A percentile compares a stretch with the other conserved stretches of the same genome.
phyloP scores from a whole-genome alignment of 352 stramenopile species.

The Phytophthora pinifolia region DNA sequence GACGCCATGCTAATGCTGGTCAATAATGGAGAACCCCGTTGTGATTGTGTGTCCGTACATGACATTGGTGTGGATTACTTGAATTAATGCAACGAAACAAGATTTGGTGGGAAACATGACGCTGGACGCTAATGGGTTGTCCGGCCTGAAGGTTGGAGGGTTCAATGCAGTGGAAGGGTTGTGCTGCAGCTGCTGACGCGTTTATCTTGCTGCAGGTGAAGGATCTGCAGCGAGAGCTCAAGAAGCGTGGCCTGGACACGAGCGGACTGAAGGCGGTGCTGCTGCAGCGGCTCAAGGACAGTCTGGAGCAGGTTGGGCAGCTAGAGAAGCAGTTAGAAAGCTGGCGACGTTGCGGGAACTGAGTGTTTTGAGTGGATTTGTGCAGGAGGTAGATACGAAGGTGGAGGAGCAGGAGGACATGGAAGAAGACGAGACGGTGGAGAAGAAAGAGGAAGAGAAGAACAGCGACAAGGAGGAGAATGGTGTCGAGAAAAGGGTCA shows the following conservation, averaged over 20 bases:
- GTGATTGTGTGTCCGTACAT: neutral
- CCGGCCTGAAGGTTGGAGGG: conserved; percentile 25
- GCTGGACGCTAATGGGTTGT: conserved; percentile 17
- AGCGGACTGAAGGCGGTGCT: conserved; percentile 46
- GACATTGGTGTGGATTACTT: too few species aligned
- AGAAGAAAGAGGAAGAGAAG: neutral
- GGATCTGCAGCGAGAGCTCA: conserved; percentile 48
- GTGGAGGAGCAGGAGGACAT: neutral
- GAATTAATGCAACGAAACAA: neutral
- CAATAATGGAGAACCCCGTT: neutral
- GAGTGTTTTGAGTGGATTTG: neutral
- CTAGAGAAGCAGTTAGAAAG: neutral
- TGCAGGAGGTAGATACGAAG: conserved; percentile 1
- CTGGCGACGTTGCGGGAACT: neutral
- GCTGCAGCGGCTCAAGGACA: conserved; percentile 34
- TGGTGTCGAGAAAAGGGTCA: neutral
- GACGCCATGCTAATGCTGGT: neutral
- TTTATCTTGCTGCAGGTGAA: conserved; percentile 43
- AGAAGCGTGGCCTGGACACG: conserved; percentile 40
- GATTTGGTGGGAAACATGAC: conserved; percentile 10
- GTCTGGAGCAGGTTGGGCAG: conserved; percentile 29
- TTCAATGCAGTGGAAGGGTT: neutral
- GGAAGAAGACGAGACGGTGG: conserved; percentile 1
- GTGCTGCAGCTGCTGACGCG: neutral
- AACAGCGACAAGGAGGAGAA: neutral